These are phyloP conservation scores for Medicago lupulina DNA, from an alignment of 306 rosid species.

Conservation along the genomic window DNA sequence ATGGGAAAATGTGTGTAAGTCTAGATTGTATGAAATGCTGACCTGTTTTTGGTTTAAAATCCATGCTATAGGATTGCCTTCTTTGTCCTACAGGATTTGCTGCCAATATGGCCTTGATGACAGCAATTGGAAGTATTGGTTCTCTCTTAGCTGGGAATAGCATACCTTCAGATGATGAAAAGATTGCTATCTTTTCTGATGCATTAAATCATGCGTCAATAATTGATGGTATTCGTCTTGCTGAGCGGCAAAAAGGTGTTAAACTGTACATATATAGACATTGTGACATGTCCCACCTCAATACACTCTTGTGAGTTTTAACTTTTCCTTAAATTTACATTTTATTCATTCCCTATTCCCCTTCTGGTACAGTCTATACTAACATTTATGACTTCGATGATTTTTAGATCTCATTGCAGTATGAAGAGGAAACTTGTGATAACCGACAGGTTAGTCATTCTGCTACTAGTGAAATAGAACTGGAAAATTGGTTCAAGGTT, in stretches of 20 bases:
- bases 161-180: constrained; percentile 64
- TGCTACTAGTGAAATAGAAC: constrained; percentile 29
- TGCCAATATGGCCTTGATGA: constrained; percentile 98
- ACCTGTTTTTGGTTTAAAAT: constrained; percentile 53
- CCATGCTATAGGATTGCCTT: constrained; percentile 92
- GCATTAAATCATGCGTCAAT: constrained; percentile 88
- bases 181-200: constrained; percentile 88
- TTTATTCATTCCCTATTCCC: constrained; percentile 33
- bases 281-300: constrained; percentile 92
- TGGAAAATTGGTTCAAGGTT: constrained; percentile 25
- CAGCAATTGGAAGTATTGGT: constrained; percentile 78
- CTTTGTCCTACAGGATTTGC: constrained; percentile 99
- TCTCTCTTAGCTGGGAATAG: constrained; percentile 67
- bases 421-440: constrained; percentile 83
- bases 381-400: constrained; percentile 35
- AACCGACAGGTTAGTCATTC: constrained; percentile 77
- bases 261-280: constrained; percentile 82
- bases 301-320: constrained; percentile 74
- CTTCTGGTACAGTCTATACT: constrained; percentile 31
- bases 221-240: constrained; percentile 93
- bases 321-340: constrained; percentile 38
- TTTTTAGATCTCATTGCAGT: constrained; percentile 74
- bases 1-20: constrained; percentile 35
- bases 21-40: constrained; percentile 49
- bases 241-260: constrained; percentile 72